phyloP scores from a whole-genome alignment of 2,329 filamentous ascomycete genomes.

The Talaromyces marneffei region DNA sequence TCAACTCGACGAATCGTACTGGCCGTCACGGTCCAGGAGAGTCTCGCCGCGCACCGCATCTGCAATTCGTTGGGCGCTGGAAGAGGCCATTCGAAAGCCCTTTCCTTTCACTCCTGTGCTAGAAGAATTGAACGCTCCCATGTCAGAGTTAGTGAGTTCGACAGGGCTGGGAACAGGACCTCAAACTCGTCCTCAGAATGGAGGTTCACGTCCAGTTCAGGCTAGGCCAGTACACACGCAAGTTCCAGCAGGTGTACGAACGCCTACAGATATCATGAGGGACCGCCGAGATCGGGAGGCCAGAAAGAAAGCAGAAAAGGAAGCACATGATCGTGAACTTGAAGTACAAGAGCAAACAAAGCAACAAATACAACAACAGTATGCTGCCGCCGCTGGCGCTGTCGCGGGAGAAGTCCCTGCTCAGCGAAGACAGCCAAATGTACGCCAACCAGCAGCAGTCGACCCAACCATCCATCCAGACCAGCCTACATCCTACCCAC shows the following conservation, averaged over 20 bases:
- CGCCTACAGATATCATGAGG: conserved; percentile 87
- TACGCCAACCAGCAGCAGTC: conserved; percentile 12
- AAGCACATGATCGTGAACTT: conserved; percentile 49
- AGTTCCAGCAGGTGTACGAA: conserved; percentile 58
- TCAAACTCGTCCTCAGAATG: conserved; percentile 54
- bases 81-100: conserved; percentile 80
- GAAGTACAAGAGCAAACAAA: conserved; percentile 37
- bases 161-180: conserved; percentile 45
- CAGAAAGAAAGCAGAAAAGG: conserved; percentile 60
- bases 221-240: conserved; percentile 49
- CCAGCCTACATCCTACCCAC: conserved; percentile 7
- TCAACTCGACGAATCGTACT: conserved; percentile 42
- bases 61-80: conserved; percentile 85
- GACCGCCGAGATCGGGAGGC: conserved; percentile 73
- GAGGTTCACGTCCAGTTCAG: conserved; percentile 47
- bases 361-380: conserved; percentile 24
- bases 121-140: conserved; percentile 81
- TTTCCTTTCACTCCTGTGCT: conserved; percentile 76
- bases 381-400: conserved; percentile 37
- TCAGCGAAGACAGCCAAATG: conserved; percentile 15
- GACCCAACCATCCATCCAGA: conserved; percentile 12
- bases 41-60: conserved; percentile 81
- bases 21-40: conserved; percentile 48
- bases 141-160: conserved; percentile 74
- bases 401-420: conserved; percentile 28